Percentiles rank a stretch among this genome's conserved stretches.
Evolutionary conservation across 805 yeast genomes (phyloP).

Genomic region (Tetrapisispora arboricola): DNA sequence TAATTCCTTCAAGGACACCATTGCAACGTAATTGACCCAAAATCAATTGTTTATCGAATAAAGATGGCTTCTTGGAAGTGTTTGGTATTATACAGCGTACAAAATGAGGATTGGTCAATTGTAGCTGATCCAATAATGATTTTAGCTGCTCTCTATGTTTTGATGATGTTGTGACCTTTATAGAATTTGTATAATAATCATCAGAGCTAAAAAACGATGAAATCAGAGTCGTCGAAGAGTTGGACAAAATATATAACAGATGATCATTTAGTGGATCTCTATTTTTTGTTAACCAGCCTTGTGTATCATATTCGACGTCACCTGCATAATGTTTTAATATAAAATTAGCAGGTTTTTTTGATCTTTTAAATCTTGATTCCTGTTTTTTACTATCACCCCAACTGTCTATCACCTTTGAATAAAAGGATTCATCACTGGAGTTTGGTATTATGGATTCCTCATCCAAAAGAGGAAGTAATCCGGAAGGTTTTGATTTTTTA

Average conservation of each 20-base stretch:
- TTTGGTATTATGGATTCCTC: constrained; percentile 95
- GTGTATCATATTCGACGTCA: constrained; percentile 83
- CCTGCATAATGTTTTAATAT: constrained; percentile 91
- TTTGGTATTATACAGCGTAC: constrained; percentile 95
- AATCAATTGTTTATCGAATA: constrained; percentile 66
- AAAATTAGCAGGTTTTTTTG: constrained; percentile 68
- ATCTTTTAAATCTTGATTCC: constrained; percentile 54
- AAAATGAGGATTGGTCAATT: constrained; percentile 86
- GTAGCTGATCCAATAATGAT: constrained; percentile 59
- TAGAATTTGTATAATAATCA: constrained; percentile 30
- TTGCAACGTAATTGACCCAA: constrained; percentile 87
- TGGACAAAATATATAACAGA: constrained; percentile 48
- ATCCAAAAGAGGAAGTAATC: constrained; percentile 75
- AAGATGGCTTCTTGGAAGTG: constrained; percentile 54
- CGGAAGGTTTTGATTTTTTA: constrained; percentile 44
- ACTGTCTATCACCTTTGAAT: constrained; percentile 61
- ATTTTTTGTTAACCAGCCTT: constrained; percentile 90
- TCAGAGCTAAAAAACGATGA: constrained; percentile 40
- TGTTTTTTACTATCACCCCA: constrained; percentile 39
- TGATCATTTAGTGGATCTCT: constrained; percentile 85
- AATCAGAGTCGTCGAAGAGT: constrained; percentile 49
- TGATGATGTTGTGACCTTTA: constrained; percentile 67
- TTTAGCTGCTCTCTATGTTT: constrained; percentile 79
- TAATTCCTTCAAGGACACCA: constrained; percentile 95
- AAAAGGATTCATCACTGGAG: constrained; percentile 72